A percentile compares a stretch with the other conserved stretches of the same genome.
These are phyloP conservation scores for Trichoderma asperellum DNA, from an alignment of 2,329 filamentous ascomycete genomes.

Conservation along the genomic window DNA sequence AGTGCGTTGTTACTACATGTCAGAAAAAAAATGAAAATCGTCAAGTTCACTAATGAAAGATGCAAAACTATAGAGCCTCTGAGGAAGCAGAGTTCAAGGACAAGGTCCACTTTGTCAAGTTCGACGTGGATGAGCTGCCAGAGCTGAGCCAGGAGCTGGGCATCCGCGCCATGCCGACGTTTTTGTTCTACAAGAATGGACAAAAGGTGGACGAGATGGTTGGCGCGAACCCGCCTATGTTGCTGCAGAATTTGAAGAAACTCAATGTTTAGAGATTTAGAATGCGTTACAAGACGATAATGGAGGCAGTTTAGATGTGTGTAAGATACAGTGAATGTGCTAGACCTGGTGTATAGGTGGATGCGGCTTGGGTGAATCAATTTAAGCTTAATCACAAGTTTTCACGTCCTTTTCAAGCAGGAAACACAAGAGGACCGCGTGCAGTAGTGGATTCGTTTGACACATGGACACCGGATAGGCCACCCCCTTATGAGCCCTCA, in stretches of 20 bases:
- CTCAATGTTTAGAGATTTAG: constrained; percentile 15
- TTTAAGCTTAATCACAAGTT: not conserved
- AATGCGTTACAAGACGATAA: not conserved
- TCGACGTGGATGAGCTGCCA: constrained; percentile 82
- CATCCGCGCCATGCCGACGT: constrained; percentile 90
- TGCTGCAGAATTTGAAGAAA: constrained; percentile 43
- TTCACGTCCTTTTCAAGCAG: no score
- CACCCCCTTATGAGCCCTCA: no score
- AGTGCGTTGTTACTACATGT: constrained; percentile 31
- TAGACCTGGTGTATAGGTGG: not conserved
- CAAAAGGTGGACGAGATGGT: constrained; percentile 73
- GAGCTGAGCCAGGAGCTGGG: constrained; percentile 75
- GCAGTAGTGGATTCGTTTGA: no score
- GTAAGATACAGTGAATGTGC: constrained; percentile 1
- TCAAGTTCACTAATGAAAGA: not conserved
- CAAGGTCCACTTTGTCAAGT: constrained; percentile 77
- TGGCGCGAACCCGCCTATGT: constrained; percentile 75
- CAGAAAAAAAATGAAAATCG: not conserved
- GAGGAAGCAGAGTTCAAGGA: constrained; percentile 54
- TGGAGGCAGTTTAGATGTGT: not conserved
- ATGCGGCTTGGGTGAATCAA: not conserved
- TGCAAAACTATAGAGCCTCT: constrained; percentile 32
- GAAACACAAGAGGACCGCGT: no score
- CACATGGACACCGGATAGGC: no score
- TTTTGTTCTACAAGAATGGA: constrained; percentile 80